A percentile compares a stretch with the other conserved stretches of the same genome.
These are phyloP conservation scores for Talaromyces sp. DNA, from an alignment of 2,329 filamentous ascomycete species.

Conservation along the genomic window DNA sequence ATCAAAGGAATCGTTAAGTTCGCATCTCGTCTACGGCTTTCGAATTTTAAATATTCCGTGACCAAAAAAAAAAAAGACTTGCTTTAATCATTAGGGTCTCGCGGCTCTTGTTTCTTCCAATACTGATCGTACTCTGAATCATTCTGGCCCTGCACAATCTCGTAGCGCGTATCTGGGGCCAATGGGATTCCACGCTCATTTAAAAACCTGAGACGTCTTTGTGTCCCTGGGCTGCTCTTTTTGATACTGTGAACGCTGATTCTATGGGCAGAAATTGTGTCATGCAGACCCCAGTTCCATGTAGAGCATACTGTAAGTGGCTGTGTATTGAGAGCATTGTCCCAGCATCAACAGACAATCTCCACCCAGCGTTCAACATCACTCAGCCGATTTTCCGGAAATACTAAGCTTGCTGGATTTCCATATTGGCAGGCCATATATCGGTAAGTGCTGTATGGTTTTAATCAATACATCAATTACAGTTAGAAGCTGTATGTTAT, in stretches of 20 bases:
- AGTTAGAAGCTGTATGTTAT: too few relatives aligned
- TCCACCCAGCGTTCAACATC: conserved; percentile 58
- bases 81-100: conserved; percentile 8
- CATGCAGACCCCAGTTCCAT: conserved; percentile 44
- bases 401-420: too few relatives aligned
- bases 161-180: conserved; percentile 27
- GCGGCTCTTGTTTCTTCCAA: conserved; percentile 25
- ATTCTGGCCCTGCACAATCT: conserved; percentile 22
- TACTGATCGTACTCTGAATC: conserved; percentile 25
- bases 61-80: too few relatives aligned
- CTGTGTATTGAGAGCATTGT: conserved; percentile 58
- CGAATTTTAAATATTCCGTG: too few relatives aligned
- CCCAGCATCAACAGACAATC: conserved; percentile 55
- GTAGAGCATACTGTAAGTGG: conserved; percentile 49
- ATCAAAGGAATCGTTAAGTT: too few relatives aligned
- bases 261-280: conserved; percentile 33
- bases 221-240: conserved; percentile 22
- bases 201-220: conserved; percentile 22
- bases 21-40: too few relatives aligned
- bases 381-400: too few relatives aligned
- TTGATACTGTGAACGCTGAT: conserved; percentile 35
- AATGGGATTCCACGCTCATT: conserved; percentile 25
- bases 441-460: too few relatives aligned
- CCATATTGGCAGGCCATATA: too few relatives aligned
- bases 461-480: too few relatives aligned